Evolutionary conservation across 345 rosid species (phyloP).

Genomic region (Hirschfeldia incana): DNA sequence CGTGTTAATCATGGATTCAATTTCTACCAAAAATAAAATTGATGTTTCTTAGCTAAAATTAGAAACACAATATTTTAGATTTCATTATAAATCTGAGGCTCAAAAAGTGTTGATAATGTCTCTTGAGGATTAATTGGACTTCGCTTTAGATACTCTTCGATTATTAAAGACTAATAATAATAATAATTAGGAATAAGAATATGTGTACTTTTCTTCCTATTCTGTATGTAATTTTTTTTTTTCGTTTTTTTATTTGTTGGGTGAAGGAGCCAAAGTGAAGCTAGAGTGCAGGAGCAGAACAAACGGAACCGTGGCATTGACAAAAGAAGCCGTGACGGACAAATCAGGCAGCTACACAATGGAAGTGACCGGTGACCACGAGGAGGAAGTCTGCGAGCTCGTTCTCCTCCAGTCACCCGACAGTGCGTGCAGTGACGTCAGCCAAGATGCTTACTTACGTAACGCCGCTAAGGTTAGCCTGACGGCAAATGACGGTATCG

Average conservation of each 20-base stretch:
- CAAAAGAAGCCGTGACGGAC: not conserved
- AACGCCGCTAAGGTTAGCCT: not conserved
- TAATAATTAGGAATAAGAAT: not conserved
- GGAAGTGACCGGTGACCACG: conserved; percentile 1
- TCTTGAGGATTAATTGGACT: no score
- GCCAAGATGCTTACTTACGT: not conserved
- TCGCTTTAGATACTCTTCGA: no score
- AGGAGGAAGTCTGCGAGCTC: not conserved
- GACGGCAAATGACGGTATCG: not conserved
- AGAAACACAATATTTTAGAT: not conserved
- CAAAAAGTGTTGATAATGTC: no score
- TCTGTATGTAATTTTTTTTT: not conserved
- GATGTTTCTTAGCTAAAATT: not conserved
- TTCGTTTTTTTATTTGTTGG: not conserved
- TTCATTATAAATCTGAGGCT: not conserved
- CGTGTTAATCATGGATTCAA: not conserved
- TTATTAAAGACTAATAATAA: no score
- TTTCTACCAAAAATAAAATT: not conserved
- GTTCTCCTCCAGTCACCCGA: not conserved
- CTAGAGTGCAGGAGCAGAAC: conserved; percentile 1
- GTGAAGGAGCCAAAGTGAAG: not conserved
- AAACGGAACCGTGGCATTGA: not conserved
- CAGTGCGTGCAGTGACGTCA: not conserved
- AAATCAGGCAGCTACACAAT: not conserved
- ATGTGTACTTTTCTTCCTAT: not conserved